These are phyloP conservation scores for Hypoxylon trugodes DNA, from an alignment of 495 filamentous ascomycete genomes.

Conservation along the genomic window DNA sequence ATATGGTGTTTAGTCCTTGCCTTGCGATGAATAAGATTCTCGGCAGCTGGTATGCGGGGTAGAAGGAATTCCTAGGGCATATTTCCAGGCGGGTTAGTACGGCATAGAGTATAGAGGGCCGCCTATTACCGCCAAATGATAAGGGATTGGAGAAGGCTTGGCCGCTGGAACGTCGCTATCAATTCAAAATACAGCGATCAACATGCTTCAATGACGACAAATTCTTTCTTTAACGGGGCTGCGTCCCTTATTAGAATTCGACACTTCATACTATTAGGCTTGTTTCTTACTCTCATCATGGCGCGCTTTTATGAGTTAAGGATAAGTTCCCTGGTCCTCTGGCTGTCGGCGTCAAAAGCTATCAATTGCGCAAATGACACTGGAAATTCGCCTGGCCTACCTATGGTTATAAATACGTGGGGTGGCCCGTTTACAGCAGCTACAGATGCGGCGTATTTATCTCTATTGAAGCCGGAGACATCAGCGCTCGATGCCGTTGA, in stretches of 20 bases:
- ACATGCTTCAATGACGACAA: slow-evolving; percentile 14
- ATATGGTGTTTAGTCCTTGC: too few species aligned
- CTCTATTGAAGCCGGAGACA: slow-evolving; percentile 38
- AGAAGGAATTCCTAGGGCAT: not conserved
- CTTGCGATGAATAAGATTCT: too few species aligned
- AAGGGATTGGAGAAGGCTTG: slow-evolving; percentile 39
- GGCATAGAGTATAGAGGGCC: not conserved
- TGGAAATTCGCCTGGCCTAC: slow-evolving; percentile 46
- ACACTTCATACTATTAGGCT: not conserved
- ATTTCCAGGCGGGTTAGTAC: slow-evolving; percentile 24
- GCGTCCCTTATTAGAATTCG: not conserved
- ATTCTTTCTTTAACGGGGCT: not conserved
- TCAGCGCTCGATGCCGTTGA: slow-evolving; percentile 55
- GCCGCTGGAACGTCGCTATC: slow-evolving; percentile 23
- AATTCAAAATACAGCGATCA: not conserved
- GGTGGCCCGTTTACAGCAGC: slow-evolving; percentile 55
- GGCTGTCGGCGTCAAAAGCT: slow-evolving; percentile 16
- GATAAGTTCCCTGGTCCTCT: slow-evolving; percentile 10
- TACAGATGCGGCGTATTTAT: slow-evolving; percentile 56
- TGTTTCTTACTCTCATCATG: slow-evolving; percentile 18
- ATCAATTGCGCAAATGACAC: slow-evolving; percentile 1
- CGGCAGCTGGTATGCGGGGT: not conserved
- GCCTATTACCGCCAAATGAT: slow-evolving; percentile 21
- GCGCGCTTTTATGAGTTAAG: not conserved
- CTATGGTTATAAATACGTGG: slow-evolving; percentile 58